phyloP scores from a whole-genome alignment of 2,329 filamentous ascomycete genomes.

The Pleoardoris graminearum region DNA sequence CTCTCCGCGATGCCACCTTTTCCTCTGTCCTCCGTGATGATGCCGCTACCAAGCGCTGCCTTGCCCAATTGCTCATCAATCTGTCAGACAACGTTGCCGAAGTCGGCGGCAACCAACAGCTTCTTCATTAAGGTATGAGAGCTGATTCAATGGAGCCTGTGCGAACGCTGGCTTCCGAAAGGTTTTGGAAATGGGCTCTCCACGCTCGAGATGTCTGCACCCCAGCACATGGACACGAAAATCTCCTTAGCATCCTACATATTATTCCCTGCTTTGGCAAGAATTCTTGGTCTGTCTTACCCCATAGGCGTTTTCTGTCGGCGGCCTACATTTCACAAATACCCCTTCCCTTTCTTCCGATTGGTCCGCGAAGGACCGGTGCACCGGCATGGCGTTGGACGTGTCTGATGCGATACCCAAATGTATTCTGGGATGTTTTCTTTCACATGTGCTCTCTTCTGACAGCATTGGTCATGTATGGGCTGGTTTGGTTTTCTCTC shows the following conservation, averaged over 20 bases:
- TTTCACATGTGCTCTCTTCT: not conserved
- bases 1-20: constrained; percentile 97
- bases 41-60: constrained; percentile 94
- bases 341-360: constrained; percentile 14
- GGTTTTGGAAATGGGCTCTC: not conserved
- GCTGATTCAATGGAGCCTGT: not conserved
- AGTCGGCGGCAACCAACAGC: constrained; percentile 41
- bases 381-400: constrained; percentile 17
- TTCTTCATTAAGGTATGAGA: constrained; percentile 33
- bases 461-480: not conserved
- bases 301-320: constrained; percentile 2
- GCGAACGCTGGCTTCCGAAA: not conserved
- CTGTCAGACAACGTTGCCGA: constrained; percentile 84
- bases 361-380: constrained; percentile 13
- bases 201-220: not conserved
- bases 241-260: not conserved
- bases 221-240: not conserved
- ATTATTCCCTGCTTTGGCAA: not conserved
- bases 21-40: constrained; percentile 95
- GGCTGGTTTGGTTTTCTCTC: not conserved
- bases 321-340: constrained; percentile 17
- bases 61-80: constrained; percentile 96
- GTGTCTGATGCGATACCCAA: constrained; percentile 21
- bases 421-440: constrained; percentile 8
- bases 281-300: not conserved